phyloP scores from a whole-genome alignment of 2,329 filamentous ascomycete species.

The Arachnomyces sp. region DNA sequence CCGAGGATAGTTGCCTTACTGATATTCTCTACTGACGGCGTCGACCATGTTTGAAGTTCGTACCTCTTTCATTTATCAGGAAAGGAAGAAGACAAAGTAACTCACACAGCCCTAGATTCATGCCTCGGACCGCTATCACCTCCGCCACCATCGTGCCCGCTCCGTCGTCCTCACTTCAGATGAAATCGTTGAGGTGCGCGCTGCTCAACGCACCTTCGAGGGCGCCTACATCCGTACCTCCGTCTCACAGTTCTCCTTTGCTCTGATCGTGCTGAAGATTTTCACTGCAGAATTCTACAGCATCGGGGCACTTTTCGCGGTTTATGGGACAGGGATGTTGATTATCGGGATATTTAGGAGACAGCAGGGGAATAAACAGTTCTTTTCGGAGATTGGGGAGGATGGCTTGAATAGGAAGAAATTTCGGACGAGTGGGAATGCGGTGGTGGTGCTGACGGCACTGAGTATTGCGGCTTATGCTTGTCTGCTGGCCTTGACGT shows the following conservation, averaged over 20 bases:
- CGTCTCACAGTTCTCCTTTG: conserved; percentile 89
- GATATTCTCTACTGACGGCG: conserved; percentile 4
- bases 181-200: conserved; percentile 89
- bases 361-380: conserved; percentile 87
- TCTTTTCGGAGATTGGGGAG: conserved; percentile 59
- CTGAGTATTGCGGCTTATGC: conserved; percentile 57
- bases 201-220: conserved; percentile 92
- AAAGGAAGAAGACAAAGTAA: not conserved
- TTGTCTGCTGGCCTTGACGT: conserved; percentile 52
- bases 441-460: conserved; percentile 55
- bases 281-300: conserved; percentile 95
- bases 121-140: conserved; percentile 65
- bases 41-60: conserved; percentile 13
- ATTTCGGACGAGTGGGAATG: conserved; percentile 60
- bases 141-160: conserved; percentile 75
- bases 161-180: conserved; percentile 72
- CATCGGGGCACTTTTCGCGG: conserved; percentile 91
- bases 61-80: conserved; percentile 1
- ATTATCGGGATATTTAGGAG: conserved; percentile 77
- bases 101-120: conserved; percentile 43
- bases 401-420: conserved; percentile 55
- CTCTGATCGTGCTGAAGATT: conserved; percentile 89
- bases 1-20: too few relatives aligned
- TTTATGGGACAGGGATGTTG: conserved; percentile 80
- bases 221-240: conserved; percentile 94